Evolutionary conservation across 208 protist species (phyloP).

Genomic region (Tritrichomonas musculus): DNA sequence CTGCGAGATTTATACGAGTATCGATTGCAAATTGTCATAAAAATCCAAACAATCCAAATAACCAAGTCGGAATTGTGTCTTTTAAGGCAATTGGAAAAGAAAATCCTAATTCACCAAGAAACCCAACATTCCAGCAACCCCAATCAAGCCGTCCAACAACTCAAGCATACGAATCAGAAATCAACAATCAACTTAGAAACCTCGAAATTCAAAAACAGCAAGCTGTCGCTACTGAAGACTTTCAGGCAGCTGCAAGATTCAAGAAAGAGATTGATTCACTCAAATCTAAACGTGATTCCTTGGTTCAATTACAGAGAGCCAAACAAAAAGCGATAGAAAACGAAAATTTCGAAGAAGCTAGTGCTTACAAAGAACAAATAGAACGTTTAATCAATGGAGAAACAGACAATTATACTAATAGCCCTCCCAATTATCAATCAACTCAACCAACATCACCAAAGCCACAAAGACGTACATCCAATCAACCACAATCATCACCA

Average conservation of each 20-base stretch:
- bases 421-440: not conserved
- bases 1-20: not conserved
- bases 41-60: not conserved
- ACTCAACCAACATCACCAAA: not conserved
- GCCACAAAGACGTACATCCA: not conserved
- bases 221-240: constrained; percentile 12
- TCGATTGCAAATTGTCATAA: not conserved
- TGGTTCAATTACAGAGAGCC: not conserved
- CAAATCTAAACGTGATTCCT: not conserved
- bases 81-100: not conserved
- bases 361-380: not conserved
- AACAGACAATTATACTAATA: not conserved
- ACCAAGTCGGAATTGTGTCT: constrained; percentile 28
- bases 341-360: not conserved
- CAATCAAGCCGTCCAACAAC: not conserved
- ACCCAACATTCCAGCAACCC: too few relatives aligned
- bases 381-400: not conserved
- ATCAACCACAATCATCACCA: too few relatives aligned
- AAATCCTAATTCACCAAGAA: too few relatives aligned
- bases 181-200: not conserved
- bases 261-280: not conserved
- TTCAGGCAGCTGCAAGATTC: not conserved
- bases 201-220: not conserved
- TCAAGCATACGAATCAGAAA: not conserved
- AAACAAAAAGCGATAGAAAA: not conserved